Evolutionary conservation across 345 rosid genomes (phyloP).

Genomic region (Limnanthes douglasii): DNA sequence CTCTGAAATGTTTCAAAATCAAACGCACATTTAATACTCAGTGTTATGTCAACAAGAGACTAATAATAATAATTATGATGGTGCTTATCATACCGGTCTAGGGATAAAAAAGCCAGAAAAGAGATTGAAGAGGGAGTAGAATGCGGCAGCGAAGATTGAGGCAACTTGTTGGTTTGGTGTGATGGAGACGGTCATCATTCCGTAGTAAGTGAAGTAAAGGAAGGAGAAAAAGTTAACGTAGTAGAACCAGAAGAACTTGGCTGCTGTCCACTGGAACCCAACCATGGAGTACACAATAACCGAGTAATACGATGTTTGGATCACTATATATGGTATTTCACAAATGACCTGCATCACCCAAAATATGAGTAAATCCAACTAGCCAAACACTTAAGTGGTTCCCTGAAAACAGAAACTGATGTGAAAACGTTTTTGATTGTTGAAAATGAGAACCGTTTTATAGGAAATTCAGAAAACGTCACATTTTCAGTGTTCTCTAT

Average conservation of each 20-base stretch:
- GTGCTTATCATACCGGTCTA: constrained; percentile 68
- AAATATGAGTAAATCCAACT: neutral
- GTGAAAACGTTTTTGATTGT: no score
- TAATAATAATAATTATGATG: constrained; percentile 8
- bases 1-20: constrained; percentile 15
- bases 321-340: constrained; percentile 54
- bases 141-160: constrained; percentile 56
- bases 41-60: constrained; percentile 1
- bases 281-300: constrained; percentile 69
- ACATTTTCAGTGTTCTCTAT: neutral
- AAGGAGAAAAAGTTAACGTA: constrained; percentile 70
- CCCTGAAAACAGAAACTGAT: neutral
- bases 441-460: neutral
- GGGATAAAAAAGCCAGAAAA: constrained; percentile 87
- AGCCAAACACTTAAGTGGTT: neutral
- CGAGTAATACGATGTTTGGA: constrained; percentile 47
- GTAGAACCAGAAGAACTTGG: constrained; percentile 81
- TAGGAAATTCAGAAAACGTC: neutral
- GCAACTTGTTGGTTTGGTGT: constrained; percentile 84
- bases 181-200: constrained; percentile 84
- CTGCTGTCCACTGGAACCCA: constrained; percentile 54
- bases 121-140: constrained; percentile 59
- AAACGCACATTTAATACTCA: neutral
- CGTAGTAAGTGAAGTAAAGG: constrained; percentile 91
- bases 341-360: constrained; percentile 38